phyloP scores from a whole-genome alignment of 2,329 filamentous ascomycete genomes.

The Coniochaeta sp. region DNA sequence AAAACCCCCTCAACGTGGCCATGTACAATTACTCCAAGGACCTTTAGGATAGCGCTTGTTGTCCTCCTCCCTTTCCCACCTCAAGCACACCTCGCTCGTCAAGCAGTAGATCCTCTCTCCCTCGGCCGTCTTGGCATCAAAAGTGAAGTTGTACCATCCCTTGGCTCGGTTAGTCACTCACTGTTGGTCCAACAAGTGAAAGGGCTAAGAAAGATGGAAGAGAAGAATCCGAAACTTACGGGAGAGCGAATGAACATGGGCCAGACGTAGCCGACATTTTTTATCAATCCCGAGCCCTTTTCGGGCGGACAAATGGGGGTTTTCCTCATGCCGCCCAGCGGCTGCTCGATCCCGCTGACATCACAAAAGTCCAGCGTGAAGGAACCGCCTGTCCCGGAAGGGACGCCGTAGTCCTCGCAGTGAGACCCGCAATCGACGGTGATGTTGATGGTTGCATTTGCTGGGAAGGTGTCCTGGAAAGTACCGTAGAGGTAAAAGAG shows the following conservation, averaged over 20 bases:
- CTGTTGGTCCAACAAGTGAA: no score
- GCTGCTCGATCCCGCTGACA: neutral
- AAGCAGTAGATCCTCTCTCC: conserved; percentile 9
- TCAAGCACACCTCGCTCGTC: conserved; percentile 8
- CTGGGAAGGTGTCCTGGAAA: neutral
- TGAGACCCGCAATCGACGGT: no score
- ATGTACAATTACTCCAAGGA: conserved; percentile 8
- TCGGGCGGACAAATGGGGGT: neutral
- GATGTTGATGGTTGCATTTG: no score
- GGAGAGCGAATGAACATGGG: neutral
- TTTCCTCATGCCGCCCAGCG: neutral
- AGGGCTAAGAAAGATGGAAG: no score
- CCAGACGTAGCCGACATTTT: neutral
- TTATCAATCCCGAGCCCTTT: neutral
- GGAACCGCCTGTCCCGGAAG: no score
- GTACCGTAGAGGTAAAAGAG: neutral
- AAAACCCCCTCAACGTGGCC: conserved; percentile 8
- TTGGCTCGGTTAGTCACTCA: no score
- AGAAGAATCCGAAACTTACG: no score
- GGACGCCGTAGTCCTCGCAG: no score
- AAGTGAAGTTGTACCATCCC: conserved; percentile 7
- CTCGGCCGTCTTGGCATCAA: conserved; percentile 8
- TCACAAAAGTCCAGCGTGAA: neutral
- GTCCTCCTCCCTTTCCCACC: conserved; percentile 5
- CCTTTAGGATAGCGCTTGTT: conserved; percentile 5